Evolutionary conservation across 1,284 basidiomycete genomes (phyloP).

Genomic region (Acaromyces ingoldii): DNA sequence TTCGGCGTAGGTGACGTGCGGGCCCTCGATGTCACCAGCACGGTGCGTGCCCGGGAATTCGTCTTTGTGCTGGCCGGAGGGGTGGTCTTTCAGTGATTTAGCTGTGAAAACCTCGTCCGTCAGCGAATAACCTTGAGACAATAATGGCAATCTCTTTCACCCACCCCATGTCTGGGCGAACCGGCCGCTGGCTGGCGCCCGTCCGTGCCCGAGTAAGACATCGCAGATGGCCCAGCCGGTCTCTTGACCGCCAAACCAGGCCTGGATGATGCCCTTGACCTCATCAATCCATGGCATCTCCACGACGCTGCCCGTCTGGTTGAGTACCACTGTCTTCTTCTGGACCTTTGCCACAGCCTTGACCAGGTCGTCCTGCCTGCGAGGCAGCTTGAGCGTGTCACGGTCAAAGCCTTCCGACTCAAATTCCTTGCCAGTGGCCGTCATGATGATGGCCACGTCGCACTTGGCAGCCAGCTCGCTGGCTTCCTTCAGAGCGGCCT

Average conservation of each 20-base stretch:
- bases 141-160: background rate
- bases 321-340: background rate
- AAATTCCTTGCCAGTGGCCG: slow-evolving; percentile 12
- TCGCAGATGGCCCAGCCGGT: slow-evolving; percentile 2
- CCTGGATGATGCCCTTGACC: slow-evolving; percentile 5
- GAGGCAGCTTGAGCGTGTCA: background rate
- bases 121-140: too few relatives aligned
- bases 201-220: slow-evolving; percentile 2
- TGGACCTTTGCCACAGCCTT: background rate
- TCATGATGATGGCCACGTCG: slow-evolving; percentile 12
- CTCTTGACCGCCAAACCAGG: slow-evolving; percentile 16
- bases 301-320: slow-evolving; percentile 8
- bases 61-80: background rate
- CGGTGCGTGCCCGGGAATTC: slow-evolving; percentile 3
- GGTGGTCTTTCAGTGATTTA: slow-evolving; percentile 5
- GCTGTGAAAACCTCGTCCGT: too few relatives aligned
- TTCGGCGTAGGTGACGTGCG: slow-evolving; percentile 8
- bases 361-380: slow-evolving; percentile 9
- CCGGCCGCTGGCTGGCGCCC: slow-evolving; percentile 8
- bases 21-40: slow-evolving; percentile 1
- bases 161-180: slow-evolving; percentile 6
- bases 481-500: slow-evolving; percentile 3
- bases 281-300: slow-evolving; percentile 9
- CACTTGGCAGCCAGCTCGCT: background rate
- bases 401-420: slow-evolving; percentile 13